These are phyloP conservation scores for Boletellus ananiceps DNA, from an alignment of 768 basidiomycete genomes.

Conservation along the genomic window DNA sequence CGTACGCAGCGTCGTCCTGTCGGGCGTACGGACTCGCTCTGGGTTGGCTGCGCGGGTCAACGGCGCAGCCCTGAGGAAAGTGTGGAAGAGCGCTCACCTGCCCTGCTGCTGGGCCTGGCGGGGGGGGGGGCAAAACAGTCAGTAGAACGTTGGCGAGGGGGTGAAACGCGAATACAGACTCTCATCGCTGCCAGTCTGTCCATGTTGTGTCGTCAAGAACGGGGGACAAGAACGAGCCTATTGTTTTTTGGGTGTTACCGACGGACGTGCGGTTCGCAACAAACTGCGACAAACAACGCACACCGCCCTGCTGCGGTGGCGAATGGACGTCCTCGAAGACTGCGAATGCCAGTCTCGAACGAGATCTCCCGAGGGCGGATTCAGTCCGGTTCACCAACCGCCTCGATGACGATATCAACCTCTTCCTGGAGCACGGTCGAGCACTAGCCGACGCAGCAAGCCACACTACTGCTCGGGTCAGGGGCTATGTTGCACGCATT, in stretches of 20 bases:
- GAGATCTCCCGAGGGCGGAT: too few relatives aligned
- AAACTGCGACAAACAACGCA: slow-evolving; percentile 18
- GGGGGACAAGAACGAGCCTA: slow-evolving; percentile 12
- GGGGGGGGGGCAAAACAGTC: not conserved
- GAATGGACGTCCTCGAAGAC: too few relatives aligned
- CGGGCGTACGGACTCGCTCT: slow-evolving; percentile 63
- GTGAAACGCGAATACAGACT: slow-evolving; percentile 37
- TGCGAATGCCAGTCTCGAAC: too few relatives aligned
- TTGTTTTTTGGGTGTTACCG: slow-evolving; percentile 1
- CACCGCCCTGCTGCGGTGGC: slow-evolving; percentile 1
- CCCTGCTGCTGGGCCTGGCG: slow-evolving; percentile 66
- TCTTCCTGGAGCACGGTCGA: too few relatives aligned
- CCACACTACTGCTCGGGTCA: too few relatives aligned
- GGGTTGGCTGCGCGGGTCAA: slow-evolving; percentile 23
- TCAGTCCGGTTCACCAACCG: too few relatives aligned
- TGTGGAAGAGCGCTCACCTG: slow-evolving; percentile 35
- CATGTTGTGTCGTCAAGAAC: slow-evolving; percentile 60
- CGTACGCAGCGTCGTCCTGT: slow-evolving; percentile 57
- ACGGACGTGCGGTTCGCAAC: slow-evolving; percentile 1
- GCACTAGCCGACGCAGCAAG: too few relatives aligned
- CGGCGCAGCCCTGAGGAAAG: not conserved
- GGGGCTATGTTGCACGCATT: too few relatives aligned
- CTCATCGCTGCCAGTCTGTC: slow-evolving; percentile 88
- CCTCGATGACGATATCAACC: too few relatives aligned
- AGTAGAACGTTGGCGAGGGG: slow-evolving; percentile 1